Base-by-base conservation (phyloP, 306 rosid species). In the Nissolia schottii region DNA sequence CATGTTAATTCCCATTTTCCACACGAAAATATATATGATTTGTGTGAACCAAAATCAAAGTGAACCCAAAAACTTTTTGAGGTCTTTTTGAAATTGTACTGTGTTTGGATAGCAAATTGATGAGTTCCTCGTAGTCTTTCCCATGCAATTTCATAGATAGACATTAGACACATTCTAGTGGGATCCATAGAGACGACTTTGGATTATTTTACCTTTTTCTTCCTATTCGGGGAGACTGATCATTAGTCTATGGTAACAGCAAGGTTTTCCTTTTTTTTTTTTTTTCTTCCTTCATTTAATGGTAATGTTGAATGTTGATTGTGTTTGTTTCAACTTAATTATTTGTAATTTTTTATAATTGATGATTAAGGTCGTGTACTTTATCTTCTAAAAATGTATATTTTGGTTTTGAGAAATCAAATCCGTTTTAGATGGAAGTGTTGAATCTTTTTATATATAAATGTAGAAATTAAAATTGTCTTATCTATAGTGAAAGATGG, bases 1-100 rank as follows among this genome's bases (percentile, higher is more conserved):
- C 83, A 78, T 82, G 83, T 15, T 54, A 75, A 83, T 83, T 83
- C 74, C 70, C 80, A 50, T 83, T 83, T 79, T 66, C 25, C 70
- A 71, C 70, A 71, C 24, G 60, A 83, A n/a, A n/a, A n/a, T n/a
- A n/a, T n/a, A n/a, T n/a, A 75, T 79, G 71, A 83, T 79, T 75
- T 73, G 55, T 43, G 60, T 48, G 68, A 6, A 25, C 55, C 48
- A 27, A 61, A 73, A 64, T 51, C 27, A 29, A 19, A 61, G 54
- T 37, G 58, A 49, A 53, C 70, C 61, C 9, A 43, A 48, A 60
- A 64, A 19, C 58, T 64, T 70, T 63, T 61, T 70, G 2, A 23
- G 70, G 73, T 78, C 74, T 23, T 64, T 62, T 45, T 41, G n/a
- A n/a, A n/a, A n/a, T 45, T 16, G 40, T 73, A 77, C 81, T 71